These are phyloP conservation scores for Lentinula detonsa DNA, from an alignment of 768 basidiomycete genomes.

Conservation along the genomic window DNA sequence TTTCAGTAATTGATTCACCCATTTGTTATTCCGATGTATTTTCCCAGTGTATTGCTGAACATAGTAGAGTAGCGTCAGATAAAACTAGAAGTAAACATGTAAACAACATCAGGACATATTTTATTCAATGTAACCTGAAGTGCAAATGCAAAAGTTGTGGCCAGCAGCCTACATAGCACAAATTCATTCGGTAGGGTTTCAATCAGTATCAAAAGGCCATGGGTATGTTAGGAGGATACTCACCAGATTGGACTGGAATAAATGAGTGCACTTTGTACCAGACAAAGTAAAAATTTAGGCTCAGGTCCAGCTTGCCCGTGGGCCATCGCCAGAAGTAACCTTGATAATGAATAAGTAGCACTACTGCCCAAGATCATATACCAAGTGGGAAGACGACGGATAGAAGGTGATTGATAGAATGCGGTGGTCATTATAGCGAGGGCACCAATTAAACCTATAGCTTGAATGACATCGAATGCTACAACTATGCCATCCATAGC, in stretches of 20 bases:
- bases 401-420: neutral
- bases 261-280: neutral
- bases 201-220: neutral
- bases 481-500: neutral
- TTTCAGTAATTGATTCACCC: neutral
- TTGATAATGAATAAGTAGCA: neutral
- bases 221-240: neutral
- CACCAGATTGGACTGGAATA: constrained; percentile 1
- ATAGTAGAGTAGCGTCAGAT: neutral
- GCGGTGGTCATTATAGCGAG: neutral
- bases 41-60: neutral
- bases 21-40: neutral
- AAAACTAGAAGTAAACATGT: neutral
- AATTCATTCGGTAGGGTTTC: neutral
- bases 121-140: neutral
- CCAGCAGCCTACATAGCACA: neutral
- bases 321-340: neutral
- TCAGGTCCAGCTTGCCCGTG: neutral
- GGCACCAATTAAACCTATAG: neutral
- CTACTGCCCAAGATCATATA: neutral
- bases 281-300: neutral
- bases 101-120: too few species aligned
- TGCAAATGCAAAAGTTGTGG: neutral
- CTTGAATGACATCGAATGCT: neutral
- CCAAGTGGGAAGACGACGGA: neutral